These are phyloP conservation scores for Sporisorium iseilematis-ciliati DNA, from an alignment of 1,284 basidiomycete species.

Conservation along the genomic window DNA sequence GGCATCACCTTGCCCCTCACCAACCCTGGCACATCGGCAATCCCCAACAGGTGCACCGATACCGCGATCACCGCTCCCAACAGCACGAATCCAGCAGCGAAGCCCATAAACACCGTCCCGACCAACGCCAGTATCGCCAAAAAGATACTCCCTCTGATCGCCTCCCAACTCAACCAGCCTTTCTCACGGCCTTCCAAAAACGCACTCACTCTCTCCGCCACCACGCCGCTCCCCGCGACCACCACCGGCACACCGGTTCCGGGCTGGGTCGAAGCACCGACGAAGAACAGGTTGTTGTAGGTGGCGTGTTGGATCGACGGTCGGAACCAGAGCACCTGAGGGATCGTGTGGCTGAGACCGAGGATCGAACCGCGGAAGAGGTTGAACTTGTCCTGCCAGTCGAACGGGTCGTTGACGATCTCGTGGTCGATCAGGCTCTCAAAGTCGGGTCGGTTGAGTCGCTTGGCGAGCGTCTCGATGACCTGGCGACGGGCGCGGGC, in stretches of 20 bases:
- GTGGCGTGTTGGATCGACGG: conserved; percentile 63
- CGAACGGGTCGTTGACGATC: conserved; percentile 68
- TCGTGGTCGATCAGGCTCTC: conserved; percentile 56
- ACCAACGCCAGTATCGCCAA: conserved; percentile 29
- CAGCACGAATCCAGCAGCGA: conserved; percentile 35
- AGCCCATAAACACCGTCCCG: conserved; percentile 25
- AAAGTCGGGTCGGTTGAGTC: conserved; percentile 57
- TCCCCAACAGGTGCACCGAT: conserved; percentile 34
- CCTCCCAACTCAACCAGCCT: conserved; percentile 45
- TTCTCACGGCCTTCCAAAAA: conserved; percentile 40
- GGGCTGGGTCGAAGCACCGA: conserved; percentile 70
- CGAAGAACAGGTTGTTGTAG: conserved; percentile 69
- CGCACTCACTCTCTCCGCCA: conserved; percentile 49
- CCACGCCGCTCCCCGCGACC: conserved; percentile 59
- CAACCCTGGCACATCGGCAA: conserved; percentile 45
- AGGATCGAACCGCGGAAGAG: conserved; percentile 71
- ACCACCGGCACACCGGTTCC: conserved; percentile 69
- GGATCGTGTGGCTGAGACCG: conserved; percentile 70
- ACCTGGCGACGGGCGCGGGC: conserved; percentile 57
- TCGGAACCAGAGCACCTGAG: conserved; percentile 68
- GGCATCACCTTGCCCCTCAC: conserved; percentile 41
- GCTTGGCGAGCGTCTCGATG: conserved; percentile 52
- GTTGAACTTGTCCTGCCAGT: conserved; percentile 70
- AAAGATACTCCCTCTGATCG: conserved; percentile 37
- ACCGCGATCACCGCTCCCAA: conserved; percentile 34